Percentiles rank a stretch among this genome's conserved stretches.
phyloP scores from a whole-genome alignment of 331 rosid species.

The Erythrophleum ivorense region DNA sequence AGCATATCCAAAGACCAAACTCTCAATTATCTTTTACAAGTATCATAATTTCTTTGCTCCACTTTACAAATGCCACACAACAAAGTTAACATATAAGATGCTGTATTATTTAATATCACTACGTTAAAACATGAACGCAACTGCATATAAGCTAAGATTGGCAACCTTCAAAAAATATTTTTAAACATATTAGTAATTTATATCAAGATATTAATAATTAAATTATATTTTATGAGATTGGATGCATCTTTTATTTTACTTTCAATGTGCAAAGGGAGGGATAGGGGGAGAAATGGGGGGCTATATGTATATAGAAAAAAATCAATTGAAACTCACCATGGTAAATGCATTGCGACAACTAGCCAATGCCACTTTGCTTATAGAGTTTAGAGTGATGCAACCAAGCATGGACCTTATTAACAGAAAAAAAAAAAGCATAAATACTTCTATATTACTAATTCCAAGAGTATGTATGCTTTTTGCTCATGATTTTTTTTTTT shows the following conservation, averaged over 20 bases:
- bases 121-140: too few relatives aligned
- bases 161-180: slow-evolving; percentile 66
- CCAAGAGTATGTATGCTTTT: slow-evolving; percentile 20
- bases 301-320: slow-evolving; percentile 24
- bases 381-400: slow-evolving; percentile 85
- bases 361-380: slow-evolving; percentile 88
- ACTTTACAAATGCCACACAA: too few relatives aligned
- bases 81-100: too few relatives aligned
- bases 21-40: too few relatives aligned
- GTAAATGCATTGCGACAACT: slow-evolving; percentile 95
- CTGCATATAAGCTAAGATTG: slow-evolving; percentile 69
- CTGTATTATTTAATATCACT: too few relatives aligned
- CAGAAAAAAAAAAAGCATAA: slow-evolving; percentile 12
- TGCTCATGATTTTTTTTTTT: slow-evolving; percentile 13
- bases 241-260: not conserved
- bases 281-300: not conserved
- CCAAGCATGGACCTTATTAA: slow-evolving; percentile 88
- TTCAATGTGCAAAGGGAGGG: not conserved
- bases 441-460: slow-evolving; percentile 32
- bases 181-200: slow-evolving; percentile 19
- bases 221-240: not conserved
- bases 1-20: too few relatives aligned
- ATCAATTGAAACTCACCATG: slow-evolving; percentile 63
- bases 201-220: not conserved
- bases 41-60: too few relatives aligned